Evolutionary conservation across 495 filamentous ascomycete genomes (phyloP).

Genomic region (Trichoderma virens): DNA sequence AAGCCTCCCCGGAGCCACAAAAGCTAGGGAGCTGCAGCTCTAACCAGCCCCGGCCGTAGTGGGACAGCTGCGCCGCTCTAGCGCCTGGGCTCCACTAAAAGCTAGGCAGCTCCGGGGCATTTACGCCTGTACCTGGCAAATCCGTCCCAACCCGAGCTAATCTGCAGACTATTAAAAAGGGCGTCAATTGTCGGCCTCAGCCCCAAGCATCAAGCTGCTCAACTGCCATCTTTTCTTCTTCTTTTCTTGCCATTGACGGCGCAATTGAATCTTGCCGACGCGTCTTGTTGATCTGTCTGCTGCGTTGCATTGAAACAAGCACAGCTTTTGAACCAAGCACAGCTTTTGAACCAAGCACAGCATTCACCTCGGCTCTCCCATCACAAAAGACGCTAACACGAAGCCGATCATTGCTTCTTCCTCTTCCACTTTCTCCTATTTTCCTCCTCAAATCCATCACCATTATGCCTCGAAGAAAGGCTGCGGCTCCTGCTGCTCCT

Average conservation of each 20-base stretch:
- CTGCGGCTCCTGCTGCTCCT: neutral
- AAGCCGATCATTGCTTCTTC: no score
- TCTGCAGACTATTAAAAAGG: neutral
- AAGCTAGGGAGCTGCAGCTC: neutral
- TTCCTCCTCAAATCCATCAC: neutral
- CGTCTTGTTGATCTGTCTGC: neutral
- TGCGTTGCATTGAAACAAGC: neutral
- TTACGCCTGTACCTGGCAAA: no score
- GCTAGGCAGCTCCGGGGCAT: slow-evolving; percentile 5
- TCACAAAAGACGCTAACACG: no score
- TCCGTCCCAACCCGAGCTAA: neutral
- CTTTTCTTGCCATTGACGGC: neutral
- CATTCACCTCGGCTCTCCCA: no score
- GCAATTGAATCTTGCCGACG: neutral
- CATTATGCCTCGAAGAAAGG: neutral
- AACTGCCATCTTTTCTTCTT: neutral
- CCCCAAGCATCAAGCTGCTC: neutral
- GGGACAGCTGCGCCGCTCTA: no score
- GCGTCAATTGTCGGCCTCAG: no score
- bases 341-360: neutral
- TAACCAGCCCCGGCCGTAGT: no score
- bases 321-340: no score
- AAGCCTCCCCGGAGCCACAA: neutral
- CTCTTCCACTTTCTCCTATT: neutral
- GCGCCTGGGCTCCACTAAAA: neutral